Base-by-base conservation (phyloP, 2,329 filamentous ascomycete genomes). In the Lasiodiplodia sp. region DNA sequence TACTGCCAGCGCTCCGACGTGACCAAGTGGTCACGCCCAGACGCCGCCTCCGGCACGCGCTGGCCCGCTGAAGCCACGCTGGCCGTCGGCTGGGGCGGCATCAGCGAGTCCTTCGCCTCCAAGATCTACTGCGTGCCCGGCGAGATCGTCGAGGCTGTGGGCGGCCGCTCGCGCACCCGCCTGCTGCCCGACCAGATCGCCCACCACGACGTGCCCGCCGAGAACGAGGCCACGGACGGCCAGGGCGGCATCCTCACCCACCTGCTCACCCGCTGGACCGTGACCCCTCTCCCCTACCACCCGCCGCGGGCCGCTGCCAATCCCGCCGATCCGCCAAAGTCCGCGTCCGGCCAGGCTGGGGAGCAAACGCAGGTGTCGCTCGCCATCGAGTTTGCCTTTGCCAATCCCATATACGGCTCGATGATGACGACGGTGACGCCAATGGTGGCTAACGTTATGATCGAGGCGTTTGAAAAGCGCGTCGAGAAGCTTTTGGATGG, bases 401-500 rank as follows among this genome's bases (percentile, higher is more conserved):
- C 88, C 73, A 98, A 94, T 80, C 93, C 94, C n/a, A 79, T 97
- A 68, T 96, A 97, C 82, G 90, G 90, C 52, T 89, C 92, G 23
- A 84, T 97, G 76, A 96, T 94, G 78, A 87, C 89, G 47, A 91
- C 92, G 40, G 90, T 96, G 28, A 93, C 93, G 72, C 91, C 93
- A 38, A 93, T 92, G 81, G 89, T 97, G 71, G 95, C 93, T 1
- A 90, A 89, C 4, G 85, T 92, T 72, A 97, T 99, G 94, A 92
- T 98, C 72, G 90, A 92, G 79, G 95, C 96, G 0, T 99, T 99
- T 83, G 94, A 97, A 83, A 87, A 88, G 80, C 86, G 92, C 75
- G 94, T 96, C 6, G 84, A 83, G 76, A 83, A 87, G 74, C 77
- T 93, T 58, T 67, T 83, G 71, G 71, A 63, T 23, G 64, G 58